phyloP scores from a whole-genome alignment of 495 filamentous ascomycete species.

The Daldinia bambusicola region DNA sequence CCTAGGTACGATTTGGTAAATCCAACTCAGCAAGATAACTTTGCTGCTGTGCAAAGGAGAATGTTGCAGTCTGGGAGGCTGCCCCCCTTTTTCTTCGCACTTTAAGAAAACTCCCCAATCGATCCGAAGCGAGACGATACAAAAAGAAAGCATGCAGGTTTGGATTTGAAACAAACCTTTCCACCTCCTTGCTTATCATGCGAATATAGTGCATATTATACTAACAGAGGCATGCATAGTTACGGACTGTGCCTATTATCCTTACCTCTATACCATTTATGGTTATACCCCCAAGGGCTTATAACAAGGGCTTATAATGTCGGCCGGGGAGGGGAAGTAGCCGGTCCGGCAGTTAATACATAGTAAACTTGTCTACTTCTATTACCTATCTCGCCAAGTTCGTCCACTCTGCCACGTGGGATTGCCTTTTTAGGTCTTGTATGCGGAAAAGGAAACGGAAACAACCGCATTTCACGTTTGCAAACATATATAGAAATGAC shows the following conservation, averaged over 20 bases:
- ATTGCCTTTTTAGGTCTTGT: constrained; percentile 29
- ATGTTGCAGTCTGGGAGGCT: background rate
- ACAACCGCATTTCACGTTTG: constrained; percentile 14
- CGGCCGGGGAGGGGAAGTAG: constrained; percentile 28
- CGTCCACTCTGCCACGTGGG: constrained; percentile 38
- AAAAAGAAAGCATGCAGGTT: constrained; percentile 16
- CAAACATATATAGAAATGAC: constrained; percentile 20
- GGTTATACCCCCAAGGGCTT: constrained; percentile 1
- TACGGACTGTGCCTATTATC: constrained; percentile 3
- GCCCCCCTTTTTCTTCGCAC: constrained; percentile 9
- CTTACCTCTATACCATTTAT: constrained; percentile 29
- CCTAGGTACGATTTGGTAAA: constrained; percentile 24
- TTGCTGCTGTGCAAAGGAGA: constrained; percentile 17
- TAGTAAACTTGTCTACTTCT: constrained; percentile 24
- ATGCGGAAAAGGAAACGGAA: constrained; percentile 4
- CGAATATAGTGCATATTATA: constrained; percentile 14
- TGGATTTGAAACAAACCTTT: constrained; percentile 15
- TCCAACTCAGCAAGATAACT: constrained; percentile 15
- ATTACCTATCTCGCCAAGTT: constrained; percentile 15
- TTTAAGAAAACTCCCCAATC: constrained; percentile 8
- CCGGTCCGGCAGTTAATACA: constrained; percentile 37
- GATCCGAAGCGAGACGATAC: constrained; percentile 17
- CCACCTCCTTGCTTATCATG: constrained; percentile 22
- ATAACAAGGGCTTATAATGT: constrained; percentile 14
- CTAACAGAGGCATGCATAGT: background rate